Evolutionary conservation across 179 eudicot genomes (phyloP), one percentile per base, ranked within the genome.

Genomic region (Camellia oleifera): DNA sequence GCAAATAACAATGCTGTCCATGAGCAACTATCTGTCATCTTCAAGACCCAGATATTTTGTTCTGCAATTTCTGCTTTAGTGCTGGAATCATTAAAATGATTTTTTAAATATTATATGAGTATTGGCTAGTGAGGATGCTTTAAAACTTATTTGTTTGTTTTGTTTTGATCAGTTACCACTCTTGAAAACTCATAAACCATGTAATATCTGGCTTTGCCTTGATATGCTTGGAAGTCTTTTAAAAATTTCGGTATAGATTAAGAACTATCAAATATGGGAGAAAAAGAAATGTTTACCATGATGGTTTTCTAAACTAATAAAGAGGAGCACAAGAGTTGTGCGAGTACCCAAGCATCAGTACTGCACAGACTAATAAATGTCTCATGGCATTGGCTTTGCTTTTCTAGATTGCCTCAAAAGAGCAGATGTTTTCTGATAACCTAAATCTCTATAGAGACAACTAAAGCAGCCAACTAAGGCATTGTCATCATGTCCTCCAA

Each of bases 381-480:
- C 75, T 42, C 17, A 12, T 50, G 75, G 12, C 5, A 72, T 72
- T 20, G 54, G 17, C 58, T 4, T 50, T 23, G 8, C 75, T 20
- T 72, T 50, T 72, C 44, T 52, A 52, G 42, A 15, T 15, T 58
- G 63, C 18, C 75, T 50, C 58, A 52, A 52, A 20, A 56, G 7
- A 52, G 60, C 60, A 14, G 3, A 52, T 72, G 17, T 72, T 48
- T 71, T 50, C 40, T 71, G 42, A 20, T 71, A 70, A 20, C 60
- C 75, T 50, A 10, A 18, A 71, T 20, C 58, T 71, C 75, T 7
- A 12, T 71, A 50, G n/a, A 23, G 17, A 71, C 75, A 48, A 71
- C 60, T 48, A 71, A 71, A 40, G 60, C n/a, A 23, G 17, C 50
- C 75, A 48, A 71, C 60, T 48, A 71, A 71, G 60, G 60, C n/a